phyloP scores from a whole-genome alignment of 768 basidiomycete species.

The Imleria badia region DNA sequence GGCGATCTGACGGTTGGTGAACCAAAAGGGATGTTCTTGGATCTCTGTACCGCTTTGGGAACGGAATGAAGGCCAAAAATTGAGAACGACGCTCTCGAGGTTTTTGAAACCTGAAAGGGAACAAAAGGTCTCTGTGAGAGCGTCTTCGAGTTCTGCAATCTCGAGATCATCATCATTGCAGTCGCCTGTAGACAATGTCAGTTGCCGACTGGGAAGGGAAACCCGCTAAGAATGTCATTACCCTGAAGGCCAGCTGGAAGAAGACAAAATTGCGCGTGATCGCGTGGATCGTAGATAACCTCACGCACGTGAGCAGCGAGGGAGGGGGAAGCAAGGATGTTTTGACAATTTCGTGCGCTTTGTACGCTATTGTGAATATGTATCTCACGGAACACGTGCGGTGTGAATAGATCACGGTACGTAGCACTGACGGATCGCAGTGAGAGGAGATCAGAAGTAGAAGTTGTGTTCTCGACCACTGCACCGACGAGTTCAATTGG shows the following conservation, averaged over 20 bases:
- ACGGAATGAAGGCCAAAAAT: conserved; percentile 33
- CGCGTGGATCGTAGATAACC: conserved; percentile 30
- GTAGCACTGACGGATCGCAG: conserved; percentile 28
- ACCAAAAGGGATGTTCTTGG: conserved; percentile 32
- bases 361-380: conserved; percentile 25
- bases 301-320: conserved; percentile 28
- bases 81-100: conserved; percentile 24
- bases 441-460: conserved; percentile 27
- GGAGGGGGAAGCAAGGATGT: conserved; percentile 21
- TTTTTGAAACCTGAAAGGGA: conserved; percentile 19
- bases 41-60: conserved; percentile 23
- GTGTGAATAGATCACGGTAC: conserved; percentile 26
- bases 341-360: conserved; percentile 26
- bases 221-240: not conserved
- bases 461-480: conserved; percentile 23
- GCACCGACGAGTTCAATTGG: conserved; percentile 30
- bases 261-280: conserved; percentile 25
- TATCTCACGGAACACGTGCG: conserved; percentile 22
- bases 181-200: conserved; percentile 8
- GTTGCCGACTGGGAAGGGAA: not conserved
- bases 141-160: conserved; percentile 33
- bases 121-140: conserved; percentile 28
- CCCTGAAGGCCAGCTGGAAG: conserved; percentile 16
- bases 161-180: conserved; percentile 32
- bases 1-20: conserved; percentile 28